phyloP scores from a whole-genome alignment of 2,329 filamentous ascomycete genomes.

The Sporothrix schenckii region DNA sequence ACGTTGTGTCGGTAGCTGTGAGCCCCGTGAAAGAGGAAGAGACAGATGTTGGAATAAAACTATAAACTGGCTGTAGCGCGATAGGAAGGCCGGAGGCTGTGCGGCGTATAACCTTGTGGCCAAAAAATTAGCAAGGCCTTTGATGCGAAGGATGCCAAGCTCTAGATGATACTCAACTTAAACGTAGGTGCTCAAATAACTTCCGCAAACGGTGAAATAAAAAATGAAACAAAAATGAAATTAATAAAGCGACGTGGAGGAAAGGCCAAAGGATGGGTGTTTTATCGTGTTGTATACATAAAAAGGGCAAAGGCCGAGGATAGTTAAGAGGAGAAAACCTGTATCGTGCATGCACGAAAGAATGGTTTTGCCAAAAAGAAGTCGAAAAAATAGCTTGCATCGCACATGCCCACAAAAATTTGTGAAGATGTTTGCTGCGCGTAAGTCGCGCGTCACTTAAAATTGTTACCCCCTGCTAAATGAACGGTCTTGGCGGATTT shows the following conservation, averaged over 20 bases:
- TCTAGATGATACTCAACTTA: conserved; percentile 5
- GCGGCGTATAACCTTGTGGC: background rate
- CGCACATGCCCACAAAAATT: conserved; percentile 8
- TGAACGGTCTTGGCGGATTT: conserved; percentile 25
- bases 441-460: conserved; percentile 21
- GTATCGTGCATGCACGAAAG: conserved; percentile 8
- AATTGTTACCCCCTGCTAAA: conserved; percentile 10
- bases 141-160: conserved; percentile 12
- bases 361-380: conserved; percentile 16
- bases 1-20: background rate
- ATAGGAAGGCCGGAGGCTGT: background rate
- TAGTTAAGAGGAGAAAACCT: background rate
- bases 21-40: background rate
- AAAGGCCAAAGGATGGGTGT: background rate
- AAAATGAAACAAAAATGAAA: background rate
- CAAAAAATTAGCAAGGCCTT: background rate
- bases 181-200: background rate
- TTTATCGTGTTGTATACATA: conserved; percentile 7
- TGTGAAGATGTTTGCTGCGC: conserved; percentile 11
- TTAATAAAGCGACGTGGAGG: conserved; percentile 8
- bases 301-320: conserved; percentile 7
- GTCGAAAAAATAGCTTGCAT: conserved; percentile 11
- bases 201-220: background rate
- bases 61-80: too few relatives aligned
- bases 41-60: background rate